These are phyloP conservation scores for Rhizopogon vinicolor DNA, from an alignment of 768 basidiomycete species.

Conservation along the genomic window DNA sequence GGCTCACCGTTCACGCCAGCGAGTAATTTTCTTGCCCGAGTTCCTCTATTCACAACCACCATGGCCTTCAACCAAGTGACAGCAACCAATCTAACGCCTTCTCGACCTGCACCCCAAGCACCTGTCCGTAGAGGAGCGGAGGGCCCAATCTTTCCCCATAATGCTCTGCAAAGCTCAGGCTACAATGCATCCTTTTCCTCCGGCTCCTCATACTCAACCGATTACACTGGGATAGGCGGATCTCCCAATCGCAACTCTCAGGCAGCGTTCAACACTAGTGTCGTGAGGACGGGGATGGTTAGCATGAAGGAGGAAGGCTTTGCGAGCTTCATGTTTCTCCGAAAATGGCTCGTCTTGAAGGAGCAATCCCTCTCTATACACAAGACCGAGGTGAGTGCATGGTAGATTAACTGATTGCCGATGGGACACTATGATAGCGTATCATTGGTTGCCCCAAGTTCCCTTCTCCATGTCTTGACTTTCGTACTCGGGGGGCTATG, in stretches of 20 bases:
- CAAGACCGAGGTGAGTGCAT: slow-evolving; percentile 78
- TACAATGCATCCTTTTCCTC: slow-evolving; percentile 58
- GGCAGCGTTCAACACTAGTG: slow-evolving; percentile 30
- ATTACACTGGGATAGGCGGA: slow-evolving; percentile 81
- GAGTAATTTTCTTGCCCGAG: slow-evolving; percentile 7
- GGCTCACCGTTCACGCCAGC: slow-evolving; percentile 6
- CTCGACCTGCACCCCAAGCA: slow-evolving; percentile 72
- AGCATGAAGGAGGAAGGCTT: slow-evolving; percentile 94
- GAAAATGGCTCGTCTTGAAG: slow-evolving; percentile 85
- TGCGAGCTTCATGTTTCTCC: slow-evolving; percentile 86
- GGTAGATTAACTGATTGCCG: background rate
- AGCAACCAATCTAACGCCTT: slow-evolving; percentile 64
- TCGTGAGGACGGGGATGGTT: slow-evolving; percentile 69
- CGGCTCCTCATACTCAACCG: slow-evolving; percentile 55
- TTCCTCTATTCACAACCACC: slow-evolving; percentile 14
- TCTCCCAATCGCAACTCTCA: slow-evolving; percentile 58
- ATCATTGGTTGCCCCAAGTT: too few relatives aligned
- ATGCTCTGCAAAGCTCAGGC: slow-evolving; percentile 46
- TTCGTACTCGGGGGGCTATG: background rate
- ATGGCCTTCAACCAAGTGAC: slow-evolving; percentile 50
- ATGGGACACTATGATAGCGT: background rate
- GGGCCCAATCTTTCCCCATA: slow-evolving; percentile 23
- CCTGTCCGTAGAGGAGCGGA: slow-evolving; percentile 49
- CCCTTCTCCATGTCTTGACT: background rate
- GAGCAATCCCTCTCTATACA: slow-evolving; percentile 77